Conservation (phyloP, 192 early-diverging fungal species). For the Dimargaris cristalligena region DNA sequence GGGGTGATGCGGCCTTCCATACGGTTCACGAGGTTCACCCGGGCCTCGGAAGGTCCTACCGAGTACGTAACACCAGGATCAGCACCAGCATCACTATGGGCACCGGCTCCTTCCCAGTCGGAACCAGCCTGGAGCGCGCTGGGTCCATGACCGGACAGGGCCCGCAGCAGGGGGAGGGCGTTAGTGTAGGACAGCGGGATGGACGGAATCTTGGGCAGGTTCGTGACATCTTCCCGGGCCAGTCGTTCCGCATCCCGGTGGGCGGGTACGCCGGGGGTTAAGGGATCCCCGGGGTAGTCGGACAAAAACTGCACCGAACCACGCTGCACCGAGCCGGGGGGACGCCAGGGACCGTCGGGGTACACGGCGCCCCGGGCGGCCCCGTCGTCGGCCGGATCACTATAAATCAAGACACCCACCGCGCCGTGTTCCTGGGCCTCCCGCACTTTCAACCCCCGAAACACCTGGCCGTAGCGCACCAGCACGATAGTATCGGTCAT, state of each 20-base stretch:
- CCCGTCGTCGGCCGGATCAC: conserved; percentile 47
- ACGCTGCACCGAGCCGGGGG: conserved; percentile 33
- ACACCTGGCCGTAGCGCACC: conserved; percentile 33
- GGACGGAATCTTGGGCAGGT: conserved; percentile 36
- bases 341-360: conserved; percentile 40
- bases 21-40: conserved; percentile 31
- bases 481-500: conserved; percentile 32
- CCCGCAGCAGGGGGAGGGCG: conserved; percentile 35
- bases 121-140: too few species aligned
- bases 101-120: conserved; percentile 17
- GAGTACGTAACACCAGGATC: conserved; percentile 31
- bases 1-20: conserved; percentile 27
- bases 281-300: conserved; percentile 36
- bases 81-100: conserved; percentile 36
- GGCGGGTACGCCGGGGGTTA: conserved; percentile 41
- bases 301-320: conserved; percentile 32
- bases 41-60: conserved; percentile 30
- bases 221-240: conserved; percentile 26
- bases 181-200: conserved; percentile 44
- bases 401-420: conserved; percentile 38
- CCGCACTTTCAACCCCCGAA: conserved; percentile 34
- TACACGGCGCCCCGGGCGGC: conserved; percentile 28
- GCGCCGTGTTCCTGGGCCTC: conserved; percentile 34
- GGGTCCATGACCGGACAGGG: conserved; percentile 27
- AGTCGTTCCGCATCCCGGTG: conserved; percentile 33